Base-by-base conservation (phyloP, 129 eudicot genomes). In the Ambrosia trifida region DNA sequence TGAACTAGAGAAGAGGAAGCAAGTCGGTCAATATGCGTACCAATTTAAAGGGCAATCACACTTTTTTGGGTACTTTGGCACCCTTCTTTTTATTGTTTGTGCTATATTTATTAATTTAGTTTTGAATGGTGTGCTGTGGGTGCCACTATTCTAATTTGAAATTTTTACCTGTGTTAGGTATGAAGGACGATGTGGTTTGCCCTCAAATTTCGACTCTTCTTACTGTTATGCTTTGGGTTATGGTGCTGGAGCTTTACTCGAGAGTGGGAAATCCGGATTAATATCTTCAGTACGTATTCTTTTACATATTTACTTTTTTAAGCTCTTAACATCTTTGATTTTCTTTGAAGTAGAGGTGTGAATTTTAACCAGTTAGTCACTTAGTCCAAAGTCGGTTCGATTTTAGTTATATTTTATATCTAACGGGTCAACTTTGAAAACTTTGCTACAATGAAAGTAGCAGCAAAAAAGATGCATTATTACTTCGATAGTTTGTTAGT, bases 201-300 rank as follows among this genome's bases (percentile, higher is more conserved):
- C 98, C 16, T 89, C 98, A 63, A 94, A 89, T 72, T 94, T 94
- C 70, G 98, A 94, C 73, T 72, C 98, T 72, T 82, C 88, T 19
- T 94, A 94, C 78, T 94, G 98, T 57, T 86, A 94, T 79, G 98
- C 98, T 30, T 75, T 94, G 95, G 98, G 98, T 69, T 94, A 89
- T 79, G 95, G 82, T 70, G 98, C 98, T 72, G 98, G 96, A 76
- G 97, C 88, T 70, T 80, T 94, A 36, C 95, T 94, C 76, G 87
- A 89, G 30, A 82, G 90, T 77, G 97, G 98, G 59, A 89, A 89
- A 72, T 87, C 96, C 11, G 96, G 98, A 76, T 77, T 94, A 72
- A 94, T 94, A 35, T 94, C 98, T 54, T 89, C 98, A 7, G 98
- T 94, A 10, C 35, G 90, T 80, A 54, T 76, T 54, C 66, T 76